Conservation (phyloP, 768 basidiomycete genomes). For the Tulasnella sp. region DNA sequence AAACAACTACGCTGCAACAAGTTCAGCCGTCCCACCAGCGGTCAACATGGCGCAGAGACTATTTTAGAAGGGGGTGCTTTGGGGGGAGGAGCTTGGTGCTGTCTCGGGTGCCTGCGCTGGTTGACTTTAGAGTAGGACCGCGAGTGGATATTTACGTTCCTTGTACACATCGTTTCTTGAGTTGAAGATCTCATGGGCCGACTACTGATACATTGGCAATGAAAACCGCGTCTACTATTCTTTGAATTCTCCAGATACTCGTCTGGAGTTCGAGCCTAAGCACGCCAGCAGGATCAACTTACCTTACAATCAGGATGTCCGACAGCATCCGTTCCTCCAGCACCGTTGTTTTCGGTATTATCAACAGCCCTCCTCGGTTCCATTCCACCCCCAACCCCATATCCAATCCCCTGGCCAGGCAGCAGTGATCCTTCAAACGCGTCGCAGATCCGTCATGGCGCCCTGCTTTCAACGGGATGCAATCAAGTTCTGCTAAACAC, state of each 20-base stretch:
- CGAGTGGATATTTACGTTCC: not conserved
- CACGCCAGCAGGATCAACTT: too few relatives aligned
- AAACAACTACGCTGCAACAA: slow-evolving; percentile 5
- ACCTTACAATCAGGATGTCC: too few relatives aligned
- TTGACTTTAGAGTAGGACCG: not conserved
- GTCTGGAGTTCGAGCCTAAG: too few relatives aligned
- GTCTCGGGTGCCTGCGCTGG: not conserved
- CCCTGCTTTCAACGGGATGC: too few relatives aligned
- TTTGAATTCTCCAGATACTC: not conserved
- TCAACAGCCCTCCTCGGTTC: too few relatives aligned
- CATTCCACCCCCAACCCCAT: too few relatives aligned
- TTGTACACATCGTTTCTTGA: not conserved
- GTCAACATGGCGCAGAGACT: not conserved
- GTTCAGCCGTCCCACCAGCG: slow-evolving; percentile 12
- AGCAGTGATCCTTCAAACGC: too few relatives aligned
- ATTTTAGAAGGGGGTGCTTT: not conserved
- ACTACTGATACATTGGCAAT: not conserved
- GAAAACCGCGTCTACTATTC: not conserved
- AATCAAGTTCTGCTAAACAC: too few relatives aligned
- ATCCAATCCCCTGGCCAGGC: too few relatives aligned
- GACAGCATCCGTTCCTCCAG: too few relatives aligned
- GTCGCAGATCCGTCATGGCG: too few relatives aligned
- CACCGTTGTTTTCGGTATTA: too few relatives aligned
- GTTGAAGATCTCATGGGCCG: not conserved
- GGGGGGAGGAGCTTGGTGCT: not conserved